Evolutionary conservation across 208 protist genomes (phyloP), one percentile per base, ranked within the genome.

Genomic region (Trypanosoma brucei): DNA sequence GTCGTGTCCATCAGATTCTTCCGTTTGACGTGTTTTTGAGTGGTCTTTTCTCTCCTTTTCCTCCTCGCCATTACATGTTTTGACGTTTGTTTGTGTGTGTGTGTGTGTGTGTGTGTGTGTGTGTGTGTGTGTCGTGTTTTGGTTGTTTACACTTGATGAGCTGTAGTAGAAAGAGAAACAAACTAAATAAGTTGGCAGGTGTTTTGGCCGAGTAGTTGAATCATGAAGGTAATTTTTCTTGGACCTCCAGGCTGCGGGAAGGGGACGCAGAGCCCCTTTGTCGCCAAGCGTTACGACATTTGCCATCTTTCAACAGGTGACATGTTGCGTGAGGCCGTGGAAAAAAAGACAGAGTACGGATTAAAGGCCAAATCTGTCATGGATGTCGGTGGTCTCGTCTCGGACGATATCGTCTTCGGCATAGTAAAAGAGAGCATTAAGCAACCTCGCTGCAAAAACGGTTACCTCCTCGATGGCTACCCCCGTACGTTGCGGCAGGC

Each of bases 381-480:
- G 80, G 72, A 95, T 9, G 53, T 72, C 34, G 94, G 92, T 30
- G 82, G 78, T 31, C 78, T 97, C 7, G 89, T 97, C 9, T 88
- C 79, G 57, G 94, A 97, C 70, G 88, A 96, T 14, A 89, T 97
- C 50, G 88, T 98, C 31, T 90, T 96, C 55, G 74, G 84, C 30
- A 93, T 97, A 54, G 83, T 98, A 31, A 79, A 85, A 73, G 90
- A 95, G 62, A 82, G 78, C 65, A 96, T 96, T 36, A 62, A 78
- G 35, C 68, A 70, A 55, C 86, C 90, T 0, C 79, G 93, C 73
- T 96, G 91, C 76, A 76, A 71, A 38, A 81, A 95, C 71, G 88
- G 90, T 49, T 98, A 93, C 84, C 68, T 98, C 38, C 71, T 98
- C 14, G 97, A 98, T 70, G 97, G 97, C 40, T 98, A 93, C 65